Evolutionary conservation across 345 rosid species (phyloP), one percentile per base, ranked within the genome.

Genomic region (Carallia brachiata): DNA sequence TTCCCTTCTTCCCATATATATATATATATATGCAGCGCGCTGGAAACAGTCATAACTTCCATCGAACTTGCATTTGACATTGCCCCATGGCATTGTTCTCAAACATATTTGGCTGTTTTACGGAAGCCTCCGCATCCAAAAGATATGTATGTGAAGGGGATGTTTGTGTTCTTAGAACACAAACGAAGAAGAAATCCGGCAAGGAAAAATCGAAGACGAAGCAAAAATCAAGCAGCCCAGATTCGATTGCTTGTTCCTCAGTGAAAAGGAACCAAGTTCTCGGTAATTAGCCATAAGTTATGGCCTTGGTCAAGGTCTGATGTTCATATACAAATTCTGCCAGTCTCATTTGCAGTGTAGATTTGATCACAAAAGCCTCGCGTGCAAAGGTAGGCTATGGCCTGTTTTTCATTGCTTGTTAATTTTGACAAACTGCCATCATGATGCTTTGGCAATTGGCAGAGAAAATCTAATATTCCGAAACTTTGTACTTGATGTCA

Each of bases 101-200:
- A 50, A 52, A 47, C 57, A 36, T 70, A 3, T 70, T 55, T 27
- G 0, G 66, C 17, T 70, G 61, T 13, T 70, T 61, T 36, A 10
- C 34, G 27, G 73, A 61, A 48, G 18, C 40, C 27, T 18, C 15
- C 32, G 57, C 65, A 9, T 34, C 59, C 13, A 60, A 69, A 36
- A 52, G 36, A 13, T 61, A 52, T 28, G 48, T 52, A 6, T 70
- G 73, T 23, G 61, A 70, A 31, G 73, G 73, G 15, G 73, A 61
- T 34, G 73, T 61, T 52, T 70, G 73, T 61, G 48, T 50, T 53
- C 36, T 70, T 1, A 52, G 66, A 36, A 47, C 15, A 7, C 60
- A 44, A 44, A 10, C 15, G 5, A 48, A 30, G 17, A 5, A 9
- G 36, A 67, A 67, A 55, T 27, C 27, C 7, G 47, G 12, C 54